Conservation (phyloP, 352 stramenopile genomes). For the Pythium monospermum region DNA sequence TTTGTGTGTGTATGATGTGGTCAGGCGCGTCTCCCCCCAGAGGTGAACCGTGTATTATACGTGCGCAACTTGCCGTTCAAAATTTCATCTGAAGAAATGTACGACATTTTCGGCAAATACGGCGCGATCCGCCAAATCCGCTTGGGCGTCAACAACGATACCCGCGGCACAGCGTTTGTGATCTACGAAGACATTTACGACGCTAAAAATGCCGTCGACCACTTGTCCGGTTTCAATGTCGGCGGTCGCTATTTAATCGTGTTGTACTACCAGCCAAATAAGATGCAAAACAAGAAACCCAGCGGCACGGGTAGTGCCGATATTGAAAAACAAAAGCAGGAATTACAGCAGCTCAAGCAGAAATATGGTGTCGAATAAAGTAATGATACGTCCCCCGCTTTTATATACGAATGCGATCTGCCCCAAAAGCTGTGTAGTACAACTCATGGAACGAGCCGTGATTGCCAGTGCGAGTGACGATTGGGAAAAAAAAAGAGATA, state of each 20-base stretch:
- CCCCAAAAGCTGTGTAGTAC: too few relatives aligned
- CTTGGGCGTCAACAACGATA: constrained; percentile 93
- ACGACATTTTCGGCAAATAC: constrained; percentile 99
- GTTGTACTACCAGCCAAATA: constrained; percentile 97
- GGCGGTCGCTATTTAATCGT: constrained; percentile 98
- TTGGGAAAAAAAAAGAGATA: too few relatives aligned
- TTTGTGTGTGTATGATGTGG: not conserved
- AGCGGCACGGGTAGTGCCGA: constrained; percentile 25
- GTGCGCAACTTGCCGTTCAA: constrained; percentile 99
- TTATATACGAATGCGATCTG: too few relatives aligned
- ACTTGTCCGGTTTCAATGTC: constrained; percentile 99
- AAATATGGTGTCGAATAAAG: constrained; percentile 85
- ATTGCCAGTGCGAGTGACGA: too few relatives aligned
- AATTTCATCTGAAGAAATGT: constrained; percentile 98
- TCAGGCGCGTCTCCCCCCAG: constrained; percentile 91
- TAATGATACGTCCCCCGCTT: too few relatives aligned
- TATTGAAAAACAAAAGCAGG: constrained; percentile 69
- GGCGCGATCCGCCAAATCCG: constrained; percentile 98
- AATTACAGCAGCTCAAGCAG: constrained; percentile 79
- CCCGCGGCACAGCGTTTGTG: constrained; percentile 97
- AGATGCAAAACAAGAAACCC: constrained; percentile 57
- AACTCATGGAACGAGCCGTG: too few relatives aligned
- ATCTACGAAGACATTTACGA: constrained; percentile 99
- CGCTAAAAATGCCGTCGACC: constrained; percentile 98
- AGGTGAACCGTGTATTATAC: constrained; percentile 98